Evolutionary conservation across 768 basidiomycete genomes (phyloP), one percentile per base, ranked within the genome.

Genomic region (Trametes punicea): DNA sequence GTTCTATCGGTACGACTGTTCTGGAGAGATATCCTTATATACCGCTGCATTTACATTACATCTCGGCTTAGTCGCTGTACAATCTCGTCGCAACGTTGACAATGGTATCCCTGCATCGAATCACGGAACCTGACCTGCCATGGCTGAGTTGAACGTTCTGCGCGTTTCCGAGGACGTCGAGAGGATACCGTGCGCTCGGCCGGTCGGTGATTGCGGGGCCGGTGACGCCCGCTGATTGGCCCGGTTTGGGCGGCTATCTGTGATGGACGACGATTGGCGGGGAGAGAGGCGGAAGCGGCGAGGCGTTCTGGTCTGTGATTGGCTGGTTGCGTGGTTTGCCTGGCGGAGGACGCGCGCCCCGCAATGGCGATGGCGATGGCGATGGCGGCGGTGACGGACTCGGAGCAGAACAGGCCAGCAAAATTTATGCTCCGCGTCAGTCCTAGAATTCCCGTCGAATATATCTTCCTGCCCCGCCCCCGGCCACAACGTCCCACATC

Each of bases 261-360:
- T 38, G 40, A 51, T 10, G 36, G 23, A 6, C 39, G 29, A 10
- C 1, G 46, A 56, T 49, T 42, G 55, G 48, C 10, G 23, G 55
- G 29, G 20, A 30, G 39, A 27, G 46, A 27, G 16, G 55, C 46
- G 20, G 47, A 26, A 20, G 3, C 6, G 39, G 55, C 20, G 44
- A 51, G 56, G 47, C 56, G 56, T 26, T 51, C 44, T 51, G 49
- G 21, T 8, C 56, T 30, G 56, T 33, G 56, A 57, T 57, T 57
- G 56, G 56, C 56, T 20, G 30, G 20, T 26, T 25, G 44, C 8
- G 48, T 46, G 34, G 49, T 57, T 51, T 18, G 49, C 20, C 31
- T 16, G 33, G 50, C 18, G 20, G 9, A 9, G 15, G 9, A 18
- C 48, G 45, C 34, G 34, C 21, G n/a, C n/a, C 20, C 34, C 34